Conservation (phyloP, 805 yeast species). For the Schwanniomyces pseudopolymorphus region DNA sequence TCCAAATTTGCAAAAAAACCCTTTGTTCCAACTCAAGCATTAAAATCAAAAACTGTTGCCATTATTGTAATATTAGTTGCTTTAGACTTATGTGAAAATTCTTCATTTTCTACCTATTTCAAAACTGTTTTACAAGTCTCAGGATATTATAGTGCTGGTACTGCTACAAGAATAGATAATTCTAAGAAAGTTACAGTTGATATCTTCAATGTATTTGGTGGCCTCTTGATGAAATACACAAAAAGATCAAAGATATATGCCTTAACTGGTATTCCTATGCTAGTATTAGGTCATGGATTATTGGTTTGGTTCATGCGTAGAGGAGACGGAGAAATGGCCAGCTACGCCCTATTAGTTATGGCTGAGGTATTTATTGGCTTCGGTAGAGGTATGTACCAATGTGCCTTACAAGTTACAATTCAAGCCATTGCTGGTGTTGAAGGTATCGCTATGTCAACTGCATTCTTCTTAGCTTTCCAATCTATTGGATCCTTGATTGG, state of each 20-base stretch:
- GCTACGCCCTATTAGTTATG: not conserved
- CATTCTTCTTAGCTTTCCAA: not conserved
- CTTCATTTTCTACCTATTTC: conserved; percentile 22
- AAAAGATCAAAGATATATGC: conserved; percentile 22
- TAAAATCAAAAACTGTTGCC: conserved; percentile 15
- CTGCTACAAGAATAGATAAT: conserved; percentile 25
- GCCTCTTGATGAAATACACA: conserved; percentile 26
- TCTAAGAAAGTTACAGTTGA: conserved; percentile 26
- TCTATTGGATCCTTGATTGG: not conserved
- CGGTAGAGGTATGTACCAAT: not conserved
- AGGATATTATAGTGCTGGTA: conserved; percentile 13
- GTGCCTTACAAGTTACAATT: not conserved
- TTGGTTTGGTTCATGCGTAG: not conserved
- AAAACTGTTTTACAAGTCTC: conserved; percentile 22
- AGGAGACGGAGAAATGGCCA: conserved; percentile 7
- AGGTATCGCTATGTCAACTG: not conserved
- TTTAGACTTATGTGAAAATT: conserved; percentile 20
- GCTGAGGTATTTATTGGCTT: not conserved
- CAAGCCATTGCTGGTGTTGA: not conserved
- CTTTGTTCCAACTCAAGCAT: conserved; percentile 21
- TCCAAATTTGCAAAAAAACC: conserved; percentile 13
- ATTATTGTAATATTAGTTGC: conserved; percentile 17
- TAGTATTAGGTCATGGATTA: not conserved
- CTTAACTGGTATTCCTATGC: not conserved
- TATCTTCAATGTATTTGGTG: conserved; percentile 21